A percentile compares a stretch with the other conserved stretches of the same genome.
Evolutionary conservation across 495 filamentous ascomycete species (phyloP).

Genomic region (Penicillium fimorum): DNA sequence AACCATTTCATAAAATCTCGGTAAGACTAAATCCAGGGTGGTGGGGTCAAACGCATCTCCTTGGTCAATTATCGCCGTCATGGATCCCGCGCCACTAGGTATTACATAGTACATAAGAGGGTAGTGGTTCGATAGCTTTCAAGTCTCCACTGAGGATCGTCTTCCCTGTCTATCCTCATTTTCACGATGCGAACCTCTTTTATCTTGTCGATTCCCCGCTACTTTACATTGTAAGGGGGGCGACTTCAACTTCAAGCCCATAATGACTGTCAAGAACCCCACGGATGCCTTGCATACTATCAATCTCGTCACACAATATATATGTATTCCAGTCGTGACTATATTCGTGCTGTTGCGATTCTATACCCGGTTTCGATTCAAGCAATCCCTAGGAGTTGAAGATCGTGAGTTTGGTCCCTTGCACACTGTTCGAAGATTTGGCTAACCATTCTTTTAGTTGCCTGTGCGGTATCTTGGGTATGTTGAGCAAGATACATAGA

Average conservation of each 20-base stretch:
- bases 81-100: not conserved
- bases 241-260: conserved; percentile 10
- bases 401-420: conserved; percentile 35
- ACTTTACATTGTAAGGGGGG: not conserved
- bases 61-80: conserved; percentile 6
- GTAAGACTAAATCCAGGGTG: not conserved
- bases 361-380: conserved; percentile 37
- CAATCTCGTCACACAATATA: conserved; percentile 42
- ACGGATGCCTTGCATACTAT: conserved; percentile 38
- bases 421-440: not conserved
- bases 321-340: conserved; percentile 45
- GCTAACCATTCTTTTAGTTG: conserved; percentile 27
- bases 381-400: conserved; percentile 36
- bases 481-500: conserved; percentile 1
- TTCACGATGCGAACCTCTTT: conserved; percentile 8
- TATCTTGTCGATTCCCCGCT: conserved; percentile 2
- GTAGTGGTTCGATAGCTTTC: conserved; percentile 7
- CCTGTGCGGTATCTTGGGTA: conserved; percentile 39
- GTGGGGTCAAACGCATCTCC: not conserved
- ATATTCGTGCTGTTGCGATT: conserved; percentile 40
- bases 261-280: conserved; percentile 30
- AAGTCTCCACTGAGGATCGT: conserved; percentile 2
- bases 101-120: not conserved
- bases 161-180: conserved; percentile 7
- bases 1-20: conserved; percentile 3